Evolutionary conservation across 1,284 basidiomycete genomes (phyloP), one percentile per base, ranked within the genome.

Genomic region (Moesziomyces aphidis): DNA sequence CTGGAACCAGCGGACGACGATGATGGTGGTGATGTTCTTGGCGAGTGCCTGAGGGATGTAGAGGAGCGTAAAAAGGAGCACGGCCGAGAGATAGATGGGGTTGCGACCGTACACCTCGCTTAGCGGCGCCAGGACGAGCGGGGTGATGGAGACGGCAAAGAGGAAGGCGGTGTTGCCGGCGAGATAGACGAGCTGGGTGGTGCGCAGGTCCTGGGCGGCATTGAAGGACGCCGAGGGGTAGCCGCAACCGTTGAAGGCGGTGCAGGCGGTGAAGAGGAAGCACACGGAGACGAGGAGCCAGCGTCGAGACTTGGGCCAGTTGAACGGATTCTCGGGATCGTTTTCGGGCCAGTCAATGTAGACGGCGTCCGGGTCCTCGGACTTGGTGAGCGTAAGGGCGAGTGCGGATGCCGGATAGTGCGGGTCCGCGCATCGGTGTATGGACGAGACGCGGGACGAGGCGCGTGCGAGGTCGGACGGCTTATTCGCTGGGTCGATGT

Each of bases 1-100:
- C 55, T 85, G 85, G 49, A 85, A 77, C 36, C 76, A 83, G 1
- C 87, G 72, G 0, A 85, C 78, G 23, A 85, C 78, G 45, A 81
- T 64, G 48, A 84, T 72, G 46, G 75, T 65, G 22, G 72, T 64
- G 31, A 82, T 78, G 64, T 74, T 79, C 50, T 71, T 61, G 19
- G 79, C 78, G 5, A 83, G 71, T 21, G 81, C 82, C 56, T 76
- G 71, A 4, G 82, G 81, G 46, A 84, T 72, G 49, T 66, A 80
- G 50, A 79, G 67, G 13, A 83, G 23, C 24, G 76, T 66, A 50
- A 73, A 78, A 36, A 76, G 2, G 24, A 63, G 17, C 39, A 61
- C 60, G 1, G 73, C 68, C 13, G 47, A 50, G 49, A 79, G 55
- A 22, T 73, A 77, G 61, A 79, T 71, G 7, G 73, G 76, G 24